phyloP scores from a whole-genome alignment of 345 rosid species.

The Nasturtium officinale region DNA sequence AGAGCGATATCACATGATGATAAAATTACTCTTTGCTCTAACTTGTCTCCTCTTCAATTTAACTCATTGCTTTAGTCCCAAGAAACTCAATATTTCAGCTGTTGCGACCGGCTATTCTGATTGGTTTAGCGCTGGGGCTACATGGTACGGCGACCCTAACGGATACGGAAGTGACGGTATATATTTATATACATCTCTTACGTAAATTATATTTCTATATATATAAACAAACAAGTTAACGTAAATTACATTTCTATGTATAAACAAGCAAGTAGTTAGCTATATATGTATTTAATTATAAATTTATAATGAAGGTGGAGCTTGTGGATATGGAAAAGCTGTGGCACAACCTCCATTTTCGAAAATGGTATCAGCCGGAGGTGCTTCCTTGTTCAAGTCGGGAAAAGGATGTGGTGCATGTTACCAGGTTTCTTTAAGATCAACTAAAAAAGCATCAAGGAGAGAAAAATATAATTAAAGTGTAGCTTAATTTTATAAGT shows the following conservation, averaged over 20 bases:
- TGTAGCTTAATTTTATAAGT: neutral
- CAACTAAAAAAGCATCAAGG: neutral
- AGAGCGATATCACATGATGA: neutral
- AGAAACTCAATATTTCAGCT: constrained; percentile 39
- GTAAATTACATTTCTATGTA: neutral
- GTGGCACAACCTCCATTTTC: constrained; percentile 56
- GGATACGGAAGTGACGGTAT: constrained; percentile 57
- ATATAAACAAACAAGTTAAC: too few relatives aligned
- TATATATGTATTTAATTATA: neutral
- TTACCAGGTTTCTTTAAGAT: constrained; percentile 54
- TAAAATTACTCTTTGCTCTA: constrained; percentile 28
- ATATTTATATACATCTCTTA: neutral
- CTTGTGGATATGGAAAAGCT: constrained; percentile 56
- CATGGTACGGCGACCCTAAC: constrained; percentile 59
- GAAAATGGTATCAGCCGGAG: constrained; percentile 58
- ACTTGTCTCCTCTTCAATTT: constrained; percentile 25
- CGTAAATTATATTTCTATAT: neutral
- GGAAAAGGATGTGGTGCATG: constrained; percentile 82
- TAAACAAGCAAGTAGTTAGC: neutral
- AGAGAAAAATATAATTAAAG: neutral
- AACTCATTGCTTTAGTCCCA: constrained; percentile 48
- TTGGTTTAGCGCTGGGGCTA: constrained; percentile 58
- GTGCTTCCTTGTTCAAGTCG: constrained; percentile 53
- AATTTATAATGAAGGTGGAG: constrained; percentile 55
- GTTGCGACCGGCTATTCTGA: constrained; percentile 1